Evolutionary conservation across 2,329 filamentous ascomycete species (phyloP).

Genomic region (Fusarium burgessii): DNA sequence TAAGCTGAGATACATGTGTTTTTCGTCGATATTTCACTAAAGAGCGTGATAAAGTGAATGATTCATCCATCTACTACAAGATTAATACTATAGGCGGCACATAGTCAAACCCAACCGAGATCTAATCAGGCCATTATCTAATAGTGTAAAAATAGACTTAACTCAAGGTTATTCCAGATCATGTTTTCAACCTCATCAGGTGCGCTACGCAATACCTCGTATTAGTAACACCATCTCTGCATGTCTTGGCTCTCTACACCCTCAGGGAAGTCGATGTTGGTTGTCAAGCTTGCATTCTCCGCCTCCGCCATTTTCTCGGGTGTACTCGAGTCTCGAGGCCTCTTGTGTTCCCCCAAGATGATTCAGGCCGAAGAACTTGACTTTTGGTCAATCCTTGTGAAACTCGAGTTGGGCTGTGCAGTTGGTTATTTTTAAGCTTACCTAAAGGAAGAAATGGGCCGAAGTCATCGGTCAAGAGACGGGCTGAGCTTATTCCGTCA

Average conservation of each 20-base stretch:
- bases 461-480: neutral
- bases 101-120: rapidly evolving
- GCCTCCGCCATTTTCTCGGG: neutral
- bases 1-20: neutral
- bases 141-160: neutral
- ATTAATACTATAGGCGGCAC: neutral
- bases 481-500: slow-evolving; percentile 3
- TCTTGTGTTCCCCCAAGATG: neutral
- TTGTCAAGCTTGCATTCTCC: neutral
- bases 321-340: neutral
- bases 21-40: neutral
- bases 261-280: neutral
- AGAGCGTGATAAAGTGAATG: neutral
- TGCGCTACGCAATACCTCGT: neutral
- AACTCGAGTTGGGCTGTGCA: neutral
- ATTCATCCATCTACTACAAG: neutral
- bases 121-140: neutral
- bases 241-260: slow-evolving; percentile 5
- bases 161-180: neutral
- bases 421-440: neutral
- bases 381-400: too few relatives aligned
- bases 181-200: neutral
- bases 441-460: neutral
- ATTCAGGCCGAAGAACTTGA: neutral
- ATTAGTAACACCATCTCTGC: neutral